Conservation (phyloP, 495 filamentous ascomycete genomes). For the Penicillium macrosclerotiorum region DNA sequence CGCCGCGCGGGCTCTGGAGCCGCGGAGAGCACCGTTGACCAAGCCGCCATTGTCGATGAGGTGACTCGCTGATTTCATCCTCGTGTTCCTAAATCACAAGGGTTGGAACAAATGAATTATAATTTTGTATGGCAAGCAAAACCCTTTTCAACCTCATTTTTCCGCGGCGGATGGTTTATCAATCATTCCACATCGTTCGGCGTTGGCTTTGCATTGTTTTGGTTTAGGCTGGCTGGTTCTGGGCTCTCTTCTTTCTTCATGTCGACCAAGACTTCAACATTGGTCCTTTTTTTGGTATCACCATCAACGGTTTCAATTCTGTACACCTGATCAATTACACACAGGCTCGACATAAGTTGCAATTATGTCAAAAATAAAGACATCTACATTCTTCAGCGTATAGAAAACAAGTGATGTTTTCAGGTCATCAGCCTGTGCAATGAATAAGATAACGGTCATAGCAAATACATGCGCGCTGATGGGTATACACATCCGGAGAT, state of each 20-base stretch:
- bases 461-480: not conserved
- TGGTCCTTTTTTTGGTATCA: conserved; percentile 18
- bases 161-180: conserved; percentile 1
- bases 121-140: conserved; percentile 9
- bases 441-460: too few species aligned
- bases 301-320: conserved; percentile 14
- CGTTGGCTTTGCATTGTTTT: conserved; percentile 23
- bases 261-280: conserved; percentile 18
- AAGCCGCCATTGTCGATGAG: conserved; percentile 24
- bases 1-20: conserved; percentile 47
- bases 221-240: conserved; percentile 12
- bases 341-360: too few species aligned
- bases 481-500: not conserved
- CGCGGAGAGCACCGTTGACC: conserved; percentile 20
- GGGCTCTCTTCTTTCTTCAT: conserved; percentile 9
- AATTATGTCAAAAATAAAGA: too few species aligned
- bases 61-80: conserved; percentile 24
- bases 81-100: conserved; percentile 10
- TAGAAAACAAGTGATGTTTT: too few species aligned
- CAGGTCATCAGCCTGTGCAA: too few species aligned
- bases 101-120: not conserved
- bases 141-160: not conserved
- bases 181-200: conserved; percentile 12
- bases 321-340: conserved; percentile 5
- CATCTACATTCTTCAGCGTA: too few species aligned